These are phyloP conservation scores for Mucor circinelloides DNA, from an alignment of 371 early-diverging fungal species.

Conservation along the genomic window DNA sequence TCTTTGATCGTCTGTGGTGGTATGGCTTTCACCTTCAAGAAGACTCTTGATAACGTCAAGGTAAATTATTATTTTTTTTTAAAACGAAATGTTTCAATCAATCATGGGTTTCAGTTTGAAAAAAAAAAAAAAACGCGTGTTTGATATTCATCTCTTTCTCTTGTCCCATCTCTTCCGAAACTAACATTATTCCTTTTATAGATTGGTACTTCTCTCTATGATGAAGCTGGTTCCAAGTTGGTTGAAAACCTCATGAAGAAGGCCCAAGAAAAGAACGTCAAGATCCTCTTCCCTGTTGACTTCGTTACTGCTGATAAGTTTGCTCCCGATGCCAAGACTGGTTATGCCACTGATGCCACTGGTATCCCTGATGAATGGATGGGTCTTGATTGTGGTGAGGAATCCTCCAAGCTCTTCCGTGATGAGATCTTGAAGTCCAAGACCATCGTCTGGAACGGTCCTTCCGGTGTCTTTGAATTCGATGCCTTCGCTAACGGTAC, in stretches of 20 bases:
- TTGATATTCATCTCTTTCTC: not conserved
- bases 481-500: slow-evolving; percentile 93
- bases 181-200: slow-evolving; percentile 20
- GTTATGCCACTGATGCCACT: slow-evolving; percentile 81
- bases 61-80: slow-evolving; percentile 35
- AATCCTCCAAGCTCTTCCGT: slow-evolving; percentile 77
- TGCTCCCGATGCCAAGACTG: slow-evolving; percentile 77
- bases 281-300: slow-evolving; percentile 90
- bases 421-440: slow-evolving; percentile 78
- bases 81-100: not conserved
- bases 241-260: slow-evolving; percentile 82
- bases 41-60: slow-evolving; percentile 81
- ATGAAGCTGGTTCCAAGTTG: slow-evolving; percentile 86
- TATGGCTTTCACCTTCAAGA: slow-evolving; percentile 98
- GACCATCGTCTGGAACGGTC: slow-evolving; percentile 99
- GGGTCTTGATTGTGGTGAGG: slow-evolving; percentile 94
- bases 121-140: slow-evolving; percentile 11
- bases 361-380: slow-evolving; percentile 93
- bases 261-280: slow-evolving; percentile 87
- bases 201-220: slow-evolving; percentile 95
- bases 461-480: slow-evolving; percentile 98
- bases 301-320: slow-evolving; percentile 91
- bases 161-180: not conserved
- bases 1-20: slow-evolving; percentile 95
- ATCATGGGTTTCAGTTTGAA: slow-evolving; percentile 19